Conservation (phyloP, 2,329 filamentous ascomycete species). For the Amauroascus verrucosus region DNA sequence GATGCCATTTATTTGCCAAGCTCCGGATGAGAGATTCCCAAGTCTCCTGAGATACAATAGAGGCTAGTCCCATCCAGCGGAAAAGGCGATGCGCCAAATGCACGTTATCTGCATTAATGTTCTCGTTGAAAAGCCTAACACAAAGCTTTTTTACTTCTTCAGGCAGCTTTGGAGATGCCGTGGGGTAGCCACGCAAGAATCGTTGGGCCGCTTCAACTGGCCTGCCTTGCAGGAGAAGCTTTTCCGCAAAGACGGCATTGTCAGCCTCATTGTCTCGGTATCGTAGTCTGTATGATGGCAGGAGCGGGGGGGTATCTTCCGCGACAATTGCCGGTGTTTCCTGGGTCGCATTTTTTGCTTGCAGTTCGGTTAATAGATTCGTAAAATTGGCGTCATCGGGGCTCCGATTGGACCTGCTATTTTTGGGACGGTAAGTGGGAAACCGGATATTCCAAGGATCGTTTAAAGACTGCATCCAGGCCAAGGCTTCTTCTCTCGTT, state of each 20-base stretch:
- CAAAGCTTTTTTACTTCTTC: constrained; percentile 23
- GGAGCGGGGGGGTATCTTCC: neutral
- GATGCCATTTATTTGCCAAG: constrained; percentile 23
- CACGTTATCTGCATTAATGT: constrained; percentile 30
- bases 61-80: constrained; percentile 26
- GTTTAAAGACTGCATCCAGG: constrained; percentile 9
- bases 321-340: neutral
- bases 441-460: neutral
- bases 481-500: neutral
- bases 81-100: constrained; percentile 32
- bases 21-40: constrained; percentile 31
- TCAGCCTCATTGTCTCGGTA: neutral
- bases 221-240: constrained; percentile 22
- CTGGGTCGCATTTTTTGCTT: neutral
- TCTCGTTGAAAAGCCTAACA: constrained; percentile 26
- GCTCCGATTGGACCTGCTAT: neutral
- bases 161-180: constrained; percentile 21
- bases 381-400: neutral
- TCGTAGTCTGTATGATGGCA: constrained; percentile 5
- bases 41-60: constrained; percentile 25
- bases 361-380: constrained; percentile 1
- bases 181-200: constrained; percentile 24
- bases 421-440: neutral
- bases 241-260: constrained; percentile 2
- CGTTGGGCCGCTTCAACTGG: constrained; percentile 31